phyloP scores from a whole-genome alignment of 495 filamentous ascomycete species.

The Aspergillus ostianus region DNA sequence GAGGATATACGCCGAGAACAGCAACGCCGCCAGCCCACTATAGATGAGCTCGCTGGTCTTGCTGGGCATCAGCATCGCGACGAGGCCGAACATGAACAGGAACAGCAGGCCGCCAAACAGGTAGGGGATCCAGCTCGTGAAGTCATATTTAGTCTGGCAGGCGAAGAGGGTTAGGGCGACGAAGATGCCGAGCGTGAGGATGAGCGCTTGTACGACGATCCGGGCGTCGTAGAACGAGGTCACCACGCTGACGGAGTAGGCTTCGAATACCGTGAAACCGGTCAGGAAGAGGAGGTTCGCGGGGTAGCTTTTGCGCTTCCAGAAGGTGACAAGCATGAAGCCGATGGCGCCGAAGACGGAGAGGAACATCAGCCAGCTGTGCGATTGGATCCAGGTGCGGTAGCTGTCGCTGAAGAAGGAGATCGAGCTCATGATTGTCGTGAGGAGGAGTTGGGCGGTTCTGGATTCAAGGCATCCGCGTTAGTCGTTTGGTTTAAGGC shows the following conservation, averaged over 20 bases:
- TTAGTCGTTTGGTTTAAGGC: slow-evolving; percentile 10
- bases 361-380: slow-evolving; percentile 80
- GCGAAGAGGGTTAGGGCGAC: slow-evolving; percentile 90
- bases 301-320: slow-evolving; percentile 97
- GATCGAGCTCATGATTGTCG: slow-evolving; percentile 74
- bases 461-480: slow-evolving; percentile 35
- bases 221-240: slow-evolving; percentile 78
- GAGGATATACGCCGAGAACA: slow-evolving; percentile 92
- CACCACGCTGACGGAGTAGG: slow-evolving; percentile 89
- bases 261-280: slow-evolving; percentile 88
- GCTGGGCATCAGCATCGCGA: slow-evolving; percentile 80
- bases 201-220: slow-evolving; percentile 85
- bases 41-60: slow-evolving; percentile 81
- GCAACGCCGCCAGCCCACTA: slow-evolving; percentile 71
- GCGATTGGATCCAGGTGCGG: slow-evolving; percentile 80
- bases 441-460: slow-evolving; percentile 84
- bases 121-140: slow-evolving; percentile 94
- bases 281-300: slow-evolving; percentile 90
- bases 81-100: slow-evolving; percentile 87
- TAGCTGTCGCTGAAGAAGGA: slow-evolving; percentile 80
- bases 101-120: slow-evolving; percentile 89
- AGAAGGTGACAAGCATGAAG: slow-evolving; percentile 87
- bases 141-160: slow-evolving; percentile 98
- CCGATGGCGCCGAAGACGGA: slow-evolving; percentile 77
- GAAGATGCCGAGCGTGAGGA: slow-evolving; percentile 92